Base-by-base conservation (phyloP, 2,329 filamentous ascomycete genomes). In the Cladosporium halotolerans region DNA sequence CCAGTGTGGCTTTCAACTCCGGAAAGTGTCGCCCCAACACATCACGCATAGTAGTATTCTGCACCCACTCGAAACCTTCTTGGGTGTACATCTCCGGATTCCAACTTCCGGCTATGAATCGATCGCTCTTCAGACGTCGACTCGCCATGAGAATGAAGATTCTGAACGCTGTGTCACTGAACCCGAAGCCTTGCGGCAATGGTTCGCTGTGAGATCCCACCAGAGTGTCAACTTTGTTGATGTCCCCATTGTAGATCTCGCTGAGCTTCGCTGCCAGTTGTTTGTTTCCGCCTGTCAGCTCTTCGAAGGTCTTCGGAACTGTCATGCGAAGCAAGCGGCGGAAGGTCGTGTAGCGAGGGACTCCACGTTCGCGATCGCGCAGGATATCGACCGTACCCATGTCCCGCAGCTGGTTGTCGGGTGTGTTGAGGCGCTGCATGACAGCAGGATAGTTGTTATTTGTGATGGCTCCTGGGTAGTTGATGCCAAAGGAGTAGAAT, bases 401-500 rank as follows among this genome's bases (percentile, higher is more conserved):
- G 57, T 77, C 74, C 9, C 70, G 63, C 18, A 66, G 66, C 8
- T 68, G 62, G 16, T 71, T 71, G 48, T 77, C 72, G 0, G 74
- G 73, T 1, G 68, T 70, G 13, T 63, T 58, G 1, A 76, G 62
- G 45, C 71, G 62, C 18, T 72, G 69, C 9, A 77, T 61, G 60
- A 77, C 72, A 47, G 66, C 57, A 1, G 73, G 71, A 43, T 67
- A 70, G 47, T 72, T 72, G 46, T 71, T 67, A 43, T 66, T 60
- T 2, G 70, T 75, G 46, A 77, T 72, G 7, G 74, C 73, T 45
- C 74, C 74, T 0, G 74, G 74, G 55, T 73, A 72, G 61, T 75
- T 75, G 61, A 76, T 72, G 23, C 74, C 74, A 54, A 76, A 76
- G 19, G 70, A 72, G 61, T 76, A 76, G 53, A 73, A 72, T 3